Conservation (phyloP, 192 early-diverging fungal genomes). For the Rhizophagus sp. region DNA sequence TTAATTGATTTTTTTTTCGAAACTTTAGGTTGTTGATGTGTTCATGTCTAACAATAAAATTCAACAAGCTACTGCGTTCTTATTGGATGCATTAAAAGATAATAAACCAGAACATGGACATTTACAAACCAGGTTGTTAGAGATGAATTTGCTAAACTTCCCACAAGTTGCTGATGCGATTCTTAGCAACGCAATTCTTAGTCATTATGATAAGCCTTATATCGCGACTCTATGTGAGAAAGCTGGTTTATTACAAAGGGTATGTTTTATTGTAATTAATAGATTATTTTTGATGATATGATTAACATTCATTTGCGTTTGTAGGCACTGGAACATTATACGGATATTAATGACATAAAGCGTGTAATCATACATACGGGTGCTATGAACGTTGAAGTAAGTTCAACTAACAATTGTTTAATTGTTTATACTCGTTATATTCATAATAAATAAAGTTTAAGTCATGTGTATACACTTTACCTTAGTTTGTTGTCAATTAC, state of each 20-base stretch:
- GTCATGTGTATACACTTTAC: too few species aligned
- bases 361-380: slow-evolving; percentile 90
- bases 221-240: slow-evolving; percentile 96
- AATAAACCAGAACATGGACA: slow-evolving; percentile 89
- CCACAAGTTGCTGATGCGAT: slow-evolving; percentile 99
- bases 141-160: slow-evolving; percentile 96
- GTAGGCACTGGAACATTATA: slow-evolving; percentile 93
- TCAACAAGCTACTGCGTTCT: slow-evolving; percentile 95
- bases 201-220: slow-evolving; percentile 90
- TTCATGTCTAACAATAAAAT: slow-evolving; percentile 91
- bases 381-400: slow-evolving; percentile 70
- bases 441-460: background rate
- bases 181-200: slow-evolving; percentile 93
- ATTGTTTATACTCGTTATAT: too few species aligned
- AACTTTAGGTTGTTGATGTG: slow-evolving; percentile 81
- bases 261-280: slow-evolving; percentile 25
- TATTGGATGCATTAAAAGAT: slow-evolving; percentile 94
- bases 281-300: too few species aligned
- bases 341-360: slow-evolving; percentile 95
- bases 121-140: slow-evolving; percentile 92
- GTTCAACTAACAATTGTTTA: background rate
- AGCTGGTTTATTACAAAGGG: slow-evolving; percentile 94
- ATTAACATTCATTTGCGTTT: too few species aligned
- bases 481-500: slow-evolving; percentile 84
- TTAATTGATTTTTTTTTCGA: background rate